Conservation (phyloP, 2,329 filamentous ascomycete genomes). For the Hymenoscyphus fraxineus region DNA sequence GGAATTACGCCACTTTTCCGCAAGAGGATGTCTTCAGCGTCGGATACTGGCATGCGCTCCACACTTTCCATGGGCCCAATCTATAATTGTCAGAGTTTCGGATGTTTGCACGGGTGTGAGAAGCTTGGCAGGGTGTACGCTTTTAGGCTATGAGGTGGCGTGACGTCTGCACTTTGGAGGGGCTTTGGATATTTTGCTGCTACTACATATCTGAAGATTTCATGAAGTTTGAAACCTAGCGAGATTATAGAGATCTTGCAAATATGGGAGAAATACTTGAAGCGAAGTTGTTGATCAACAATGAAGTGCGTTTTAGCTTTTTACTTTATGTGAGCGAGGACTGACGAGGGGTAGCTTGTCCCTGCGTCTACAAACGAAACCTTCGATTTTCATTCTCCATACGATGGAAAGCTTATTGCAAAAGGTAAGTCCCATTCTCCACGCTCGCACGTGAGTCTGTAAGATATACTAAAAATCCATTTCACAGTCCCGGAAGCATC, state of each 20-base stretch:
- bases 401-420: slow-evolving; percentile 33
- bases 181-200: not conserved
- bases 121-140: not conserved
- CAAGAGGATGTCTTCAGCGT: not conserved
- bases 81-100: not conserved
- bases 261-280: slow-evolving; percentile 13
- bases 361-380: slow-evolving; percentile 5
- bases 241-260: not conserved
- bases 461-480: not conserved
- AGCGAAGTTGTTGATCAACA: slow-evolving; percentile 46
- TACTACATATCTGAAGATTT: not conserved
- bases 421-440: slow-evolving; percentile 22
- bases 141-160: not conserved
- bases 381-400: slow-evolving; percentile 8
- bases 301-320: slow-evolving; percentile 37
- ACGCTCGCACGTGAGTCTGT: not conserved
- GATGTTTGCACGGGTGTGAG: not conserved
- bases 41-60: not conserved
- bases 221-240: not conserved
- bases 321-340: too few species aligned
- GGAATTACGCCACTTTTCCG: not conserved
- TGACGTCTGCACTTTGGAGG: not conserved
- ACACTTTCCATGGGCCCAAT: not conserved
- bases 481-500: slow-evolving; percentile 43
- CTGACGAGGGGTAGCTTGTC: not conserved